Evolutionary conservation across 768 basidiomycete genomes (phyloP).

Genomic region (Arthromyces matolae): DNA sequence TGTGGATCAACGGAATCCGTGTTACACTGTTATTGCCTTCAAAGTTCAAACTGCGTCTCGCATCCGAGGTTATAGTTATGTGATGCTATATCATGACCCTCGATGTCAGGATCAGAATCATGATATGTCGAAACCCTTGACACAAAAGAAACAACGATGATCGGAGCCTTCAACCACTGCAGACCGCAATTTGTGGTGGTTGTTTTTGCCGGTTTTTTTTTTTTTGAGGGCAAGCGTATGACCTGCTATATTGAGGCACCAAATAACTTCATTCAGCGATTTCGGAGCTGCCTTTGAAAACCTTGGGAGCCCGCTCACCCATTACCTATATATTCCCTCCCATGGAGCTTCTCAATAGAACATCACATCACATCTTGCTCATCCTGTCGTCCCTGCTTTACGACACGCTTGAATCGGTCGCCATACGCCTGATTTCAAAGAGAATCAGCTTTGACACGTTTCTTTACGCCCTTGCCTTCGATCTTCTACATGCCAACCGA

Average conservation of each 20-base stretch:
- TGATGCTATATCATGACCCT: too few relatives aligned
- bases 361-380: slow-evolving; percentile 6
- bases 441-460: not conserved
- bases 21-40: too few relatives aligned
- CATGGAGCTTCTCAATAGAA: slow-evolving; percentile 12
- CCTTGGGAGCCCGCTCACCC: slow-evolving; percentile 18
- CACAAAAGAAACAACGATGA: slow-evolving; percentile 1
- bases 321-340: slow-evolving; percentile 8
- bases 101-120: too few relatives aligned
- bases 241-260: slow-evolving; percentile 14
- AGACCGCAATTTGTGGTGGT: too few relatives aligned
- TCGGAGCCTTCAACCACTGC: too few relatives aligned
- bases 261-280: slow-evolving; percentile 13
- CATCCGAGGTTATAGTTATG: too few relatives aligned
- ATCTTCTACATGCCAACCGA: slow-evolving; percentile 8
- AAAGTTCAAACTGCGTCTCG: too few relatives aligned
- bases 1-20: too few relatives aligned
- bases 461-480: not conserved
- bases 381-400: not conserved
- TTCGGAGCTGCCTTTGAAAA: slow-evolving; percentile 15
- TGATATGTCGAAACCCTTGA: slow-evolving; percentile 3
- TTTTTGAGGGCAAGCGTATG: slow-evolving; percentile 2
- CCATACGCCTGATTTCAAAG: not conserved
- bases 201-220: too few relatives aligned
- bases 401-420: not conserved